These are phyloP conservation scores for Boletus rex-veris DNA, from an alignment of 768 basidiomycete genomes.

Conservation along the genomic window DNA sequence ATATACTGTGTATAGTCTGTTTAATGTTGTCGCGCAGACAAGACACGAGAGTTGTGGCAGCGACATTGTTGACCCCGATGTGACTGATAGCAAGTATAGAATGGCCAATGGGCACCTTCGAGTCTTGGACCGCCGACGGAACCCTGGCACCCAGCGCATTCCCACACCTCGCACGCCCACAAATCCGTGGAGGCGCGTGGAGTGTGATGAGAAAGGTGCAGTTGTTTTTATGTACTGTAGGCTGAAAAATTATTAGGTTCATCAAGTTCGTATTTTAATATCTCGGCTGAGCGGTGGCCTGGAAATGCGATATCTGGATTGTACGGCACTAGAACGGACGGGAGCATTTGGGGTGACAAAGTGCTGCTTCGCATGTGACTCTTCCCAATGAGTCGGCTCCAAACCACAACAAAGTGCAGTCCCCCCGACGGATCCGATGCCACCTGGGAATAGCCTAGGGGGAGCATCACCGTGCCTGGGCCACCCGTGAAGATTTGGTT, in stretches of 20 bases:
- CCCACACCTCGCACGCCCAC: no score
- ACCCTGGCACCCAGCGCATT: no score
- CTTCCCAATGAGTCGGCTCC: background rate
- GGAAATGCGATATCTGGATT: background rate
- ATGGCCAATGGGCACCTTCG: no score
- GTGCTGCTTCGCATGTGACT: background rate
- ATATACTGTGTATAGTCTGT: conserved; percentile 5
- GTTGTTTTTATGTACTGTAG: background rate
- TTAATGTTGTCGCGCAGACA: background rate
- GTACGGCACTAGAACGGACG: conserved; percentile 3
- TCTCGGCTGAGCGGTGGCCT: no score
- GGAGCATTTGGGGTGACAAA: background rate
- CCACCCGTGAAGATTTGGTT: conserved; percentile 6
- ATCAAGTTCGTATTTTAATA: background rate
- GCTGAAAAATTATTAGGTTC: background rate
- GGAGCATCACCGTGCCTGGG: conserved; percentile 2
- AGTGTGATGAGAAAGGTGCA: no score
- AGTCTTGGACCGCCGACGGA: no score
- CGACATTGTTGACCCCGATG: no score
- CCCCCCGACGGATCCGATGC: conserved; percentile 9
- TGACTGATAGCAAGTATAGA: background rate
- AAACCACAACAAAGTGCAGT: no score
- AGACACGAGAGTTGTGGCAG: no score
- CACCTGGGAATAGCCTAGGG: background rate
- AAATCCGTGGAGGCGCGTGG: no score